Conservation (phyloP, 805 yeast genomes). For the Suhomyces kilbournensis region DNA sequence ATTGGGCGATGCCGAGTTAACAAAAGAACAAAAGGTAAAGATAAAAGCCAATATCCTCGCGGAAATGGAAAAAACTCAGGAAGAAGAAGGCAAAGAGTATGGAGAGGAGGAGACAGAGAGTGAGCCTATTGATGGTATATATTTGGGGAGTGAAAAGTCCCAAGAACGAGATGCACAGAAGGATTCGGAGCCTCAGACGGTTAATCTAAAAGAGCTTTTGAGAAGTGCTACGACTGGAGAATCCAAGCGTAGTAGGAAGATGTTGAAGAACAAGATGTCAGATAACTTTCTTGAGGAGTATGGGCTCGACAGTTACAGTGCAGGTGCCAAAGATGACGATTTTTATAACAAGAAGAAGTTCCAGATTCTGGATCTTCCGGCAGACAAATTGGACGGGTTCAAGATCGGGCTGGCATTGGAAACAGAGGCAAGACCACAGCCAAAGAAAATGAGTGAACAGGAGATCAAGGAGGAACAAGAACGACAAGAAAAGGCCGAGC, state of each 20-base stretch:
- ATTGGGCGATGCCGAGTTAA: slow-evolving; percentile 31
- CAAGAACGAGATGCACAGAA: neutral
- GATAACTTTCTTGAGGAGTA: slow-evolving; percentile 38
- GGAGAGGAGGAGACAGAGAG: slow-evolving; percentile 9
- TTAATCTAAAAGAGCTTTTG: neutral
- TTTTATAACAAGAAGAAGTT: slow-evolving; percentile 16
- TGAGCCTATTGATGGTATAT: slow-evolving; percentile 32
- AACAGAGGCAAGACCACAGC: slow-evolving; percentile 3
- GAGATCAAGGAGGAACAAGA: slow-evolving; percentile 25
- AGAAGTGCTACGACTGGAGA: neutral
- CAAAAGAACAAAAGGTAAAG: slow-evolving; percentile 33
- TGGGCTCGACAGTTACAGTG: slow-evolving; percentile 31
- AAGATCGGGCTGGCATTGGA: slow-evolving; percentile 25
- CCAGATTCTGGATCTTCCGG: slow-evolving; percentile 12
- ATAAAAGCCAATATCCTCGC: slow-evolving; percentile 34
- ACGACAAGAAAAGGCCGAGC: slow-evolving; percentile 23
- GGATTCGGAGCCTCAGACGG: neutral
- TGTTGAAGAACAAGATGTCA: slow-evolving; percentile 27
- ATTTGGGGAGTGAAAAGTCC: slow-evolving; percentile 26
- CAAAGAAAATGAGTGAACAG: slow-evolving; percentile 21
- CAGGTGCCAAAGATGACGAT: slow-evolving; percentile 28
- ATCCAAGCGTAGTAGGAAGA: slow-evolving; percentile 16
- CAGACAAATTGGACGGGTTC: slow-evolving; percentile 33
- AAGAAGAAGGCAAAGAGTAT: slow-evolving; percentile 12
- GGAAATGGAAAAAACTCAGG: slow-evolving; percentile 18